Conservation (phyloP, 2,329 filamentous ascomycete species). For the Arachnomyces sp. region DNA sequence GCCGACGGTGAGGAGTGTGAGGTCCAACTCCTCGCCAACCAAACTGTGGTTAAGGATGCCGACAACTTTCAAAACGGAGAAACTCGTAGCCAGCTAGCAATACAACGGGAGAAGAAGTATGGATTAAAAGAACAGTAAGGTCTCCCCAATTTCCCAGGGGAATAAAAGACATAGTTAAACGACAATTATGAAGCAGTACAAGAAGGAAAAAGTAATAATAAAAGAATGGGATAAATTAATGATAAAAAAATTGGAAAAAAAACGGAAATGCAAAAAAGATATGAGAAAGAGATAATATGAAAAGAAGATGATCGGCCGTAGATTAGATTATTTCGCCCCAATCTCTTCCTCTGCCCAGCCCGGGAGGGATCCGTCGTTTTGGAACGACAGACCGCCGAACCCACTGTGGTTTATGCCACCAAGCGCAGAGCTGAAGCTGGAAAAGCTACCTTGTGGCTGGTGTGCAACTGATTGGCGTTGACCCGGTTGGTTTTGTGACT, state of each 20-base stretch:
- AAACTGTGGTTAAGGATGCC: conserved; percentile 9
- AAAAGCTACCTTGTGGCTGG: conserved; percentile 45
- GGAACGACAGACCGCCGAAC: conserved; percentile 50
- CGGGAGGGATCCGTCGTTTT: conserved; percentile 48
- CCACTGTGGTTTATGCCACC: conserved; percentile 50
- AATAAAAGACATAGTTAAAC: conserved; percentile 11
- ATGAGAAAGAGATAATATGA: conserved; percentile 1
- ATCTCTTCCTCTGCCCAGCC: conserved; percentile 59
- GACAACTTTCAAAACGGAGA: conserved; percentile 7
- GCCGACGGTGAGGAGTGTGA: neutral
- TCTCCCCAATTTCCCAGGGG: neutral
- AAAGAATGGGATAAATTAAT: conserved; percentile 9
- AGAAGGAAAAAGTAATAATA: conserved; percentile 16
- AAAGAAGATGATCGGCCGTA: conserved; percentile 8
- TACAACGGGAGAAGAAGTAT: conserved; percentile 25
- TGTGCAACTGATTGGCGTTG: conserved; percentile 29
- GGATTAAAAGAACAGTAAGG: conserved; percentile 18
- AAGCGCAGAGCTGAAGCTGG: conserved; percentile 50
- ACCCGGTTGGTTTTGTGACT: conserved; percentile 27
- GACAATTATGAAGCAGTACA: conserved; percentile 21
- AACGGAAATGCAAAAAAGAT: conserved; percentile 6
- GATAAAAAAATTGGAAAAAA: conserved; percentile 2
- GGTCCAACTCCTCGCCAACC: conserved; percentile 8
- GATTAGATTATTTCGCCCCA: conserved; percentile 42
- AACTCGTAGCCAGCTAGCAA: conserved; percentile 33